Percentiles rank a stretch among this genome's conserved stretches.
These are phyloP conservation scores for Coniella vitis DNA, from an alignment of 2,329 filamentous ascomycete genomes.

Conservation along the genomic window DNA sequence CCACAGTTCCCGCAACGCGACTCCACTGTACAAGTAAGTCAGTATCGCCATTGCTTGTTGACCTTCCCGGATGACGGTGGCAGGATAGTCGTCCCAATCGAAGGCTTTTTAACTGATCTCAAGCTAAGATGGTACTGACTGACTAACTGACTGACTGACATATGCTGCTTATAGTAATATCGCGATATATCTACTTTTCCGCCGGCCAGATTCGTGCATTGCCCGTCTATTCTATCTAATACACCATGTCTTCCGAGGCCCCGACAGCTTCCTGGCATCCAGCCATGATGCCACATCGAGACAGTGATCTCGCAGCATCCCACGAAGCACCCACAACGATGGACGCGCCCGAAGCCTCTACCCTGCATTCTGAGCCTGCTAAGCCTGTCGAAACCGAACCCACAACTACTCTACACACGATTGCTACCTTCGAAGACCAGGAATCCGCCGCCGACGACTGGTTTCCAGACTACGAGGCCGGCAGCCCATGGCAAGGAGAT, in stretches of 20 bases:
- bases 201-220: neutral
- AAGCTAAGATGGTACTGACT: neutral
- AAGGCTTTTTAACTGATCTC: neutral
- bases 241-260: conserved; percentile 36
- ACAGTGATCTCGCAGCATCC: conserved; percentile 16
- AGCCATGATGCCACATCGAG: conserved; percentile 42
- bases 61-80: neutral
- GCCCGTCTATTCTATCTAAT: conserved; percentile 7
- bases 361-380: conserved; percentile 1
- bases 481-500: conserved; percentile 19
- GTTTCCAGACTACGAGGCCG: conserved; percentile 26
- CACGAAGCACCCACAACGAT: conserved; percentile 3
- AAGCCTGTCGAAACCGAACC: neutral
- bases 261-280: conserved; percentile 43
- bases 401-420: neutral
- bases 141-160: too few relatives aligned
- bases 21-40: conserved; percentile 15
- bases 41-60: too few relatives aligned
- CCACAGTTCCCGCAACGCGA: conserved; percentile 4
- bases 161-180: conserved; percentile 3
- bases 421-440: conserved; percentile 12
- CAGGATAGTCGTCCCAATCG: neutral
- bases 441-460: conserved; percentile 21
- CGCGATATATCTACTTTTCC: conserved; percentile 10
- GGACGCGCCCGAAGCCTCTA: conserved; percentile 1